Percentiles rank a stretch among this genome's conserved stretches.
Evolutionary conservation across 768 basidiomycete species (phyloP).

Genomic region (Boletus pseudo-olivaceus): DNA sequence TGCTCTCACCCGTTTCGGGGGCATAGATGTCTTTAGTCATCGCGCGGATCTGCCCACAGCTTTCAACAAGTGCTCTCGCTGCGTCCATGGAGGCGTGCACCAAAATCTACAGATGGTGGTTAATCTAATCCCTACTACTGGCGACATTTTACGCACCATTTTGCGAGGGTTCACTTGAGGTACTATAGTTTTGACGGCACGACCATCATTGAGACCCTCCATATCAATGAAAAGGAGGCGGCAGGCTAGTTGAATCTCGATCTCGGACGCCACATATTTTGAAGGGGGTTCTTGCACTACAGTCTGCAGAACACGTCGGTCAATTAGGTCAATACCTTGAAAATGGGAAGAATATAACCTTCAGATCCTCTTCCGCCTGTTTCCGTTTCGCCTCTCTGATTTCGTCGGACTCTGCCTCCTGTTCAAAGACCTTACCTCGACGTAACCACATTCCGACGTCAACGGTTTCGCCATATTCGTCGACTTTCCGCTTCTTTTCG

Average conservation of each 20-base stretch:
- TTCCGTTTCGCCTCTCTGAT: slow-evolving; percentile 65
- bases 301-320: slow-evolving; percentile 46
- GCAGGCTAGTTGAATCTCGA: slow-evolving; percentile 81
- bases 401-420: slow-evolving; percentile 83
- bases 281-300: slow-evolving; percentile 81
- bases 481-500: slow-evolving; percentile 87
- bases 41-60: slow-evolving; percentile 76
- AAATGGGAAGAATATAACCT: slow-evolving; percentile 38
- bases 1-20: slow-evolving; percentile 67
- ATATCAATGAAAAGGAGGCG: slow-evolving; percentile 90
- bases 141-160: slow-evolving; percentile 54
- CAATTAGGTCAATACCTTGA: not conserved
- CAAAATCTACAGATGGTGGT: slow-evolving; percentile 58
- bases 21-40: slow-evolving; percentile 93
- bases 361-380: slow-evolving; percentile 71
- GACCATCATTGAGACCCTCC: slow-evolving; percentile 95
- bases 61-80: slow-evolving; percentile 70
- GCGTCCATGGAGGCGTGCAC: slow-evolving; percentile 73
- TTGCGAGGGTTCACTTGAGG: slow-evolving; percentile 95
- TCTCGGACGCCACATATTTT: slow-evolving; percentile 76
- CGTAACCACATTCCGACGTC: slow-evolving; percentile 96
- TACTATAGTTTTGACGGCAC: slow-evolving; percentile 94
- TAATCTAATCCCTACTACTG: not conserved
- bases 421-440: slow-evolving; percentile 86
- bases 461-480: slow-evolving; percentile 92